Evolutionary conservation across 768 basidiomycete species (phyloP), one percentile per base, ranked within the genome.

Genomic region (Myochromella boudieri): DNA sequence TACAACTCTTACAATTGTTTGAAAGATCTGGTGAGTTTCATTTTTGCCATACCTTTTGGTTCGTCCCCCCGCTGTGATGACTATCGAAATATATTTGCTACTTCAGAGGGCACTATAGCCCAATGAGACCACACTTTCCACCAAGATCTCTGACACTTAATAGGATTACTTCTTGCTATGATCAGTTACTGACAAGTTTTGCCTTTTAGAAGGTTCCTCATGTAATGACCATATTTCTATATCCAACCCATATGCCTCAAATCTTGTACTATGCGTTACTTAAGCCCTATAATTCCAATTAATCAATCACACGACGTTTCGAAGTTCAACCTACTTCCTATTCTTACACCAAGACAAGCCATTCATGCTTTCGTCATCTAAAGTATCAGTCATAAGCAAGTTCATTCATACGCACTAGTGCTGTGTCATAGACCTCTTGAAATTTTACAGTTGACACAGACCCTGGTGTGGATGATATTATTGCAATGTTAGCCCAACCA

Each of bases 121-220:
- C 83, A 60, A 86, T 87, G 86, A 87, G 84, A 87, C 80, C 62
- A 84, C 56, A 63, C 77, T 82, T 74, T 81, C 76, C 82, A 84
- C 82, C 82, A 84, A 85, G 82, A 84, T 85, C 84, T 80, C 85
- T 87, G 84, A 87, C n/a, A n/a, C n/a, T n/a, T n/a, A n/a, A n/a
- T n/a, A n/a, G n/a, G n/a, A n/a, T n/a, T n/a, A n/a, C n/a, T n/a
- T n/a, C n/a, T n/a, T n/a, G n/a, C n/a, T n/a, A n/a, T n/a, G n/a
- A n/a, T n/a, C n/a, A n/a, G n/a, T n/a, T n/a, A n/a, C n/a, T n/a
- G n/a, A n/a, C n/a, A n/a, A 12, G 25, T 12, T 36, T 31, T 18
- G 17, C 12, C 17, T 41, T 18, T 26, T 15, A 21, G 17, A 11
- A n/a, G n/a, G n/a, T n/a, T n/a, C n/a, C n/a, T n/a, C n/a, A n/a